Percentiles rank a stretch among this genome's conserved stretches.
Conservation (phyloP, 108 stramenopile species). For the Cylindrotheca fusiformis region DNA sequence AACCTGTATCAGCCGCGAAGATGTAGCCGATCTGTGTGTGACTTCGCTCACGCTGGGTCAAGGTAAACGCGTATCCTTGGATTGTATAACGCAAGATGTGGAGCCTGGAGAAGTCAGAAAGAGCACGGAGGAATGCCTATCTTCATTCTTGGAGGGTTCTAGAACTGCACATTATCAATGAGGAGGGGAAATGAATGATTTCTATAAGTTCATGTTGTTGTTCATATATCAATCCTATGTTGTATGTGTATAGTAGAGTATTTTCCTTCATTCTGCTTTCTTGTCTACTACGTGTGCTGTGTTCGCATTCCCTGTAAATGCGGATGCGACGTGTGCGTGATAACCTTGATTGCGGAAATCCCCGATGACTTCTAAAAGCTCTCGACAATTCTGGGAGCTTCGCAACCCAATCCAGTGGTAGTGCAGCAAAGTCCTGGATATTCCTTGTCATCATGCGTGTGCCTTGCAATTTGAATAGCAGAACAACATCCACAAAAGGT, state of each 20-base stretch:
- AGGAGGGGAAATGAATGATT: background rate
- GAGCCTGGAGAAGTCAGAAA: background rate
- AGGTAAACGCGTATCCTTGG: background rate
- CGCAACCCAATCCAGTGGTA: constrained; percentile 54
- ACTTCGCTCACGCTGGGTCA: constrained; percentile 32
- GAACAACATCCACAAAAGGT: constrained; percentile 65
- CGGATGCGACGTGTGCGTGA: too few relatives aligned
- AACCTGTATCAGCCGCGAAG: constrained; percentile 61
- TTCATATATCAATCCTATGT: too few relatives aligned
- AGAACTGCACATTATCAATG: background rate
- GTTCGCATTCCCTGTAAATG: too few relatives aligned
- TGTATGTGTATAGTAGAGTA: too few relatives aligned
- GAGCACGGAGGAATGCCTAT: background rate
- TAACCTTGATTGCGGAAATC: too few relatives aligned
- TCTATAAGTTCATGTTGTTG: background rate
- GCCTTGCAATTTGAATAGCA: constrained; percentile 67
- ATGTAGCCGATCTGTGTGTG: constrained; percentile 83
- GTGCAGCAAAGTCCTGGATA: constrained; percentile 64
- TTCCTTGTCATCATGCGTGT: constrained; percentile 74
- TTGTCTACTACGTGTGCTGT: too few relatives aligned
- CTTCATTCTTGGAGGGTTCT: background rate
- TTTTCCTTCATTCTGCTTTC: too few relatives aligned
- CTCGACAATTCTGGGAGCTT: constrained; percentile 47
- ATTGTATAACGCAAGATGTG: background rate
- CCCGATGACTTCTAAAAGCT: constrained; percentile 3